Evolutionary conservation across 768 basidiomycete species (phyloP), one percentile per base, ranked within the genome.

Genomic region (Lactarius akahatsu): DNA sequence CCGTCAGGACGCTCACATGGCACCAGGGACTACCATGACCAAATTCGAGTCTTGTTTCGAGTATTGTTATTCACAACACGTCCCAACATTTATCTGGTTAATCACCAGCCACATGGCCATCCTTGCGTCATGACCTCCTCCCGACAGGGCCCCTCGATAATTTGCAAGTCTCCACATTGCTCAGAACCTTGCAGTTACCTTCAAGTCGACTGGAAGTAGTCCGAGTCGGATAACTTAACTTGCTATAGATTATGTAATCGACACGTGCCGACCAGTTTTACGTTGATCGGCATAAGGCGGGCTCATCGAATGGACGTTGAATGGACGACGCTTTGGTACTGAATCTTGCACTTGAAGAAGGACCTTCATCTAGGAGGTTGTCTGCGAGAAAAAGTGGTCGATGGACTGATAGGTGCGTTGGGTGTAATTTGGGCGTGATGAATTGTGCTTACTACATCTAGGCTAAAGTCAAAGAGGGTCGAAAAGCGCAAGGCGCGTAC

Each of bases 351-450:
- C 45, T 65, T 20, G 70, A 62, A n/a, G 70, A 71, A 28, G 65
- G 59, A 3, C 38, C 64, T 5, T 58, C 57, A 1, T 63, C 59
- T 1, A 63, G 61, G 55, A 61, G 47, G 20, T 55, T 40, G 7
- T 5, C 26, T 8, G 2, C 59, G 5, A 71, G 65, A 59, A 71
- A 71, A n/a, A 61, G 62, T 32, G 68, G 68, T 28, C 52, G 68
- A 28, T 69, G 70, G 70, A 71, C 68, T n/a, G 68, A 71, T 16
- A 70, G 70, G 70, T 71, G 62, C 26, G 68, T 66, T 36, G 40
- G 23, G 18, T 60, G 41, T 26, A 2, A n/a, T 1, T 10, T 26
- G 3, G 10, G 6, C 18, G 26, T 57, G 23, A 36, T 58, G 26
- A 36, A 28, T 23, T 32, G 26, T 36, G 20, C 62, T 50, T 47